Evolutionary conservation across 768 basidiomycete genomes (phyloP).

Genomic region (Collybia mongolica): DNA sequence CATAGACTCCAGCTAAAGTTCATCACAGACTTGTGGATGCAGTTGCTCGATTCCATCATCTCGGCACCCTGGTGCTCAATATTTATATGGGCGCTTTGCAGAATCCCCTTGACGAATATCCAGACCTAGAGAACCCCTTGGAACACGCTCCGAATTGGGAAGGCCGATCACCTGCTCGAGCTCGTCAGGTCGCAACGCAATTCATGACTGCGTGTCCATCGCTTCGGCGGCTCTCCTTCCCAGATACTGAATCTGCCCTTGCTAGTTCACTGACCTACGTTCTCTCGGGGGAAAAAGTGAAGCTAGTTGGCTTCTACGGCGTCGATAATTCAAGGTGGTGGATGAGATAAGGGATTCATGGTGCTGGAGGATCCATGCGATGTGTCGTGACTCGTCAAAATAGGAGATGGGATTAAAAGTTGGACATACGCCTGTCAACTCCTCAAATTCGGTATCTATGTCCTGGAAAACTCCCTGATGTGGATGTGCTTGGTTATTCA

Average conservation of each 20-base stretch:
- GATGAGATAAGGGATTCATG: neutral
- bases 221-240: slow-evolving; percentile 1
- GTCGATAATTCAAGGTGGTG: slow-evolving; percentile 3
- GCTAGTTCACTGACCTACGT: neutral
- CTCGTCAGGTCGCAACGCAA: neutral
- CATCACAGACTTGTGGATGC: neutral
- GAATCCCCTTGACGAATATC: neutral
- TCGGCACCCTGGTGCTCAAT: neutral
- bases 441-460: too few relatives aligned
- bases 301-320: slow-evolving; percentile 1
- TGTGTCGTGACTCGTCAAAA: too few relatives aligned
- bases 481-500: too few relatives aligned
- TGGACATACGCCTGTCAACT: too few relatives aligned
- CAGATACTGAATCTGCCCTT: neutral
- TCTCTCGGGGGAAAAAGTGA: neutral
- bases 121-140: neutral
- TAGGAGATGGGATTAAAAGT: too few relatives aligned
- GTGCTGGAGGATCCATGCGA: too few relatives aligned
- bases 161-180: neutral
- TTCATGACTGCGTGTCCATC: neutral
- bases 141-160: neutral
- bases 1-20: too few relatives aligned
- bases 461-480: too few relatives aligned
- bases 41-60: neutral
- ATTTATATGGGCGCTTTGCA: neutral